Evolutionary conservation across 1,284 basidiomycete genomes (phyloP).

Genomic region (Moniliella sp.): DNA sequence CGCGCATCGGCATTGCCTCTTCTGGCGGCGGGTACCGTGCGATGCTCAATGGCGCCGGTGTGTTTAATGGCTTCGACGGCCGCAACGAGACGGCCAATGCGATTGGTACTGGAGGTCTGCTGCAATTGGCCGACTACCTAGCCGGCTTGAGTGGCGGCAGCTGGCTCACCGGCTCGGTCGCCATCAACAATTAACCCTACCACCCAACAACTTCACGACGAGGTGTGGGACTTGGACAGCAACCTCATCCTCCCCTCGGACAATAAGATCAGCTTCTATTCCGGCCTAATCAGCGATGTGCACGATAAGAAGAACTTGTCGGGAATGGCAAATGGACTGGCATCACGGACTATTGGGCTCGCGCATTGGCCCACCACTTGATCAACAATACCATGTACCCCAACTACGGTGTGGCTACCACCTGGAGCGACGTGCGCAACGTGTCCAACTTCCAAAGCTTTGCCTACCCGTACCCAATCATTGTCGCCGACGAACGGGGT

Average conservation of each 20-base stretch:
- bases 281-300: constrained; percentile 19
- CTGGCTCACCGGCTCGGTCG: constrained; percentile 17
- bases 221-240: constrained; percentile 35
- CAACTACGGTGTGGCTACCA: constrained; percentile 16
- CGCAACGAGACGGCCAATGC: constrained; percentile 21
- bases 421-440: constrained; percentile 20
- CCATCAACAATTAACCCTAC: constrained; percentile 27
- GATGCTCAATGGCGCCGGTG: constrained; percentile 34
- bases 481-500: constrained; percentile 39
- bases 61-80: constrained; percentile 17
- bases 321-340: constrained; percentile 9
- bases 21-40: constrained; percentile 38
- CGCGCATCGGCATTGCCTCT: constrained; percentile 35
- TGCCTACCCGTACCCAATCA: constrained; percentile 33
- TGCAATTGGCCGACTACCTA: constrained; percentile 26
- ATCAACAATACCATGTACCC: constrained; percentile 16
- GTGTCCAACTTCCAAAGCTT: constrained; percentile 12
- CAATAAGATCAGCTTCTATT: constrained; percentile 35
- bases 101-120: constrained; percentile 22
- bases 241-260: constrained; percentile 37
- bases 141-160: constrained; percentile 27
- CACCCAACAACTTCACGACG: constrained; percentile 13
- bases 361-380: constrained; percentile 21
- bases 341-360: constrained; percentile 28
- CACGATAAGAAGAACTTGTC: constrained; percentile 9